phyloP scores from a whole-genome alignment of 768 basidiomycete species.

The Phlebiopsis flavidoalba region DNA sequence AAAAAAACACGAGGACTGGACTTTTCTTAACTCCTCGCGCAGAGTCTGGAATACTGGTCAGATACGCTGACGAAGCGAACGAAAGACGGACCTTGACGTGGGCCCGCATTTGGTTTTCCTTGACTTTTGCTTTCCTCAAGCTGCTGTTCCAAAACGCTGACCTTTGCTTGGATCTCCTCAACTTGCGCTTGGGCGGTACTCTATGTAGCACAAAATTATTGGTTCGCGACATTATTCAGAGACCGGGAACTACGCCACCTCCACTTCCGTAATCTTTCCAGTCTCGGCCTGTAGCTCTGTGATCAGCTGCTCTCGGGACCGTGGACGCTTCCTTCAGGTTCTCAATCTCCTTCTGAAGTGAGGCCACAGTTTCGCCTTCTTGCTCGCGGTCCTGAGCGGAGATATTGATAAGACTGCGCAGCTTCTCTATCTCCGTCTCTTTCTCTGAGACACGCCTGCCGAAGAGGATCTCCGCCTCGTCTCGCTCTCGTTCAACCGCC shows the following conservation, averaged over 20 bases:
- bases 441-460: conserved; percentile 78
- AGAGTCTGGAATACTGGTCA: conserved; percentile 49
- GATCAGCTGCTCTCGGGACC: conserved; percentile 45
- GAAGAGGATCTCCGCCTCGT: conserved; percentile 87
- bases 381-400: conserved; percentile 56
- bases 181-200: conserved; percentile 38
- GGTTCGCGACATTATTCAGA: no score
- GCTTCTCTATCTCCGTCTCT: conserved; percentile 67
- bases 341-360: conserved; percentile 51
- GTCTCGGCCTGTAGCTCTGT: conserved; percentile 49
- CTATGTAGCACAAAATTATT: conserved; percentile 26
- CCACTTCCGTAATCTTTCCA: conserved; percentile 47
- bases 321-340: conserved; percentile 43
- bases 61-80: background rate
- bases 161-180: conserved; percentile 44
- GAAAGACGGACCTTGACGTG: conserved; percentile 67
- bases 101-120: conserved; percentile 64
- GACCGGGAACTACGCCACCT: conserved; percentile 46
- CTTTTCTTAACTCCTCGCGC: conserved; percentile 91
- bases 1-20: conserved; percentile 93
- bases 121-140: conserved; percentile 68
- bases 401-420: conserved; percentile 54
- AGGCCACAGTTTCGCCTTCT: conserved; percentile 45
- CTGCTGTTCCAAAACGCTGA: conserved; percentile 53
- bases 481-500: conserved; percentile 74